Percentiles rank a stretch among this genome's conserved stretches.
phyloP scores from a whole-genome alignment of 257 asterid species.

The Nicotiana sylvestris region DNA sequence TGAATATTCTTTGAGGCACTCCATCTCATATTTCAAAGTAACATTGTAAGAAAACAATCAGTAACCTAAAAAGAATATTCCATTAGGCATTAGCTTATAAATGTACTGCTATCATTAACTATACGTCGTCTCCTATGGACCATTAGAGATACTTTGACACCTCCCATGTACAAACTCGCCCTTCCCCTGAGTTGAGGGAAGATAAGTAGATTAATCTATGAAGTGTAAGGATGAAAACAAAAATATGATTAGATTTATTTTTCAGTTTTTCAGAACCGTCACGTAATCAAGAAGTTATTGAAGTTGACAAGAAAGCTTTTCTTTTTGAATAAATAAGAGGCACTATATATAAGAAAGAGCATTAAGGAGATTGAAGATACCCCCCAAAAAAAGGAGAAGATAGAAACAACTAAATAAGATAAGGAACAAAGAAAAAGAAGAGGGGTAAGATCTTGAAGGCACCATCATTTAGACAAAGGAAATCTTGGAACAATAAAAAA shows the following conservation, averaged over 20 bases:
- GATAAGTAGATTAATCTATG: not conserved
- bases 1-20: not conserved
- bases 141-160: not conserved
- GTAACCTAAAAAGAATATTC: not conserved
- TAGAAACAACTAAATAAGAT: not conserved
- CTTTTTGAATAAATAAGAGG: not conserved
- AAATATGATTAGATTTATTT: not conserved
- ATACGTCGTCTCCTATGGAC: not conserved
- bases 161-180: not conserved
- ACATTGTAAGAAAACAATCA: not conserved
- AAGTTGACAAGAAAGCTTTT: not conserved
- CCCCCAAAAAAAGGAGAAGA: not conserved
- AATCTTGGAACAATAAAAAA: not conserved
- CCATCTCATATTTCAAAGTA: not conserved
- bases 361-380: not conserved
- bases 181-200: not conserved
- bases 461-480: not conserved
- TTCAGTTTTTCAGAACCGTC: not conserved
- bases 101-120: not conserved
- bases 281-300: not conserved
- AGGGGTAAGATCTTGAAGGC: conserved; percentile 15
- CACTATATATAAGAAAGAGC: not conserved
- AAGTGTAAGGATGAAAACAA: not conserved
- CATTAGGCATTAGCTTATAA: not conserved
- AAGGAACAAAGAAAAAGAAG: not conserved